Evolutionary conservation across 345 rosid genomes (phyloP).

Genomic region (Lepidium didymum): DNA sequence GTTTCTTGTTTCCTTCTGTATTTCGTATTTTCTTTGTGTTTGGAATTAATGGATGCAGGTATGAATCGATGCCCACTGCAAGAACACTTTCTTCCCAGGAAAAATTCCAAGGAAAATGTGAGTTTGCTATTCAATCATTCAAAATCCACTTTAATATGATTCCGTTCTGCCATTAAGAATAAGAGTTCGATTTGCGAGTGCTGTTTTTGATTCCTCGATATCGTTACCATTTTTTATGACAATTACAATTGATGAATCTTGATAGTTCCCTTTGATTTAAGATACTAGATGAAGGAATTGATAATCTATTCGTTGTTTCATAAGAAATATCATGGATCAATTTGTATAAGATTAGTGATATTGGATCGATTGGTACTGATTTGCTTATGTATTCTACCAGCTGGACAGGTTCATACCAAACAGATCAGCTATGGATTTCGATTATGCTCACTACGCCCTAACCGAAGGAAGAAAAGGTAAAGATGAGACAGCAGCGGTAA

Average conservation of each 20-base stretch:
- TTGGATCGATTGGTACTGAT: neutral
- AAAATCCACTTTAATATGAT: neutral
- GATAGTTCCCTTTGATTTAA: neutral
- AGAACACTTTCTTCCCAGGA: constrained; percentile 38
- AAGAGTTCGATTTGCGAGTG: neutral
- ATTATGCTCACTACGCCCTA: constrained; percentile 52
- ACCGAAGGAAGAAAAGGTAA: constrained; percentile 45
- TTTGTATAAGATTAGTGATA: neutral
- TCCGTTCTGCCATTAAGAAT: neutral
- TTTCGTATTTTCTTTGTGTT: constrained; percentile 2
- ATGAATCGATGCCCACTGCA: constrained; percentile 38
- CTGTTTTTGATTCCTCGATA: neutral
- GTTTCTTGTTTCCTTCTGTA: neutral
- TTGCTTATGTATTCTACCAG: constrained; percentile 13
- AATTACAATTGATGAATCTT: too few species aligned
- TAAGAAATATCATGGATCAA: neutral
- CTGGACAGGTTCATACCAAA: constrained; percentile 70
- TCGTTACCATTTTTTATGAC: neutral
- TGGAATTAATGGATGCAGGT: constrained; percentile 23
- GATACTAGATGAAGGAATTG: neutral
- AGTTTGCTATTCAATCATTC: neutral
- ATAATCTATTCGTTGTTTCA: neutral
- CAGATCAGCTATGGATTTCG: constrained; percentile 64
- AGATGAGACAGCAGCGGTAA: constrained; percentile 25
- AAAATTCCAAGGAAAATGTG: constrained; percentile 40